Evolutionary conservation across 306 rosid species (phyloP).

Genomic region (Malus sylvestris): DNA sequence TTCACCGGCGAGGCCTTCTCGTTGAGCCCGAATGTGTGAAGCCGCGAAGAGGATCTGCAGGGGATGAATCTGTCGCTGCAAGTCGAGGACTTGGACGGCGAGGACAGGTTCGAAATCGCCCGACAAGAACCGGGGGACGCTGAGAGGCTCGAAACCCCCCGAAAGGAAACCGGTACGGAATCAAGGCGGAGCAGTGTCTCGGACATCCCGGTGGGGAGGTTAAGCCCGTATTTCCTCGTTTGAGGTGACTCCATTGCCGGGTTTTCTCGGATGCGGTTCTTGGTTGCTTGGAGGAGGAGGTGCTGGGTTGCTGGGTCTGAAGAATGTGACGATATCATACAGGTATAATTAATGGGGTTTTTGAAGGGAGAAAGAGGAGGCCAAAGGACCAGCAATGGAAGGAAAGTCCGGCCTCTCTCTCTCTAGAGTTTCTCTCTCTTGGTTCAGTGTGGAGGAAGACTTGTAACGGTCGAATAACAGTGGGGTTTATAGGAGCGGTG

Average conservation of each 20-base stretch:
- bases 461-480: slow-evolving; percentile 40
- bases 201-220: slow-evolving; percentile 92
- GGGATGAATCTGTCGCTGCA: slow-evolving; percentile 98
- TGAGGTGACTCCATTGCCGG: slow-evolving; percentile 65
- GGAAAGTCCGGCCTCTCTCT: neutral
- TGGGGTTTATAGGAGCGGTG: slow-evolving; percentile 30
- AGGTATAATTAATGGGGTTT: neutral
- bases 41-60: slow-evolving; percentile 87
- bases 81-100: slow-evolving; percentile 45
- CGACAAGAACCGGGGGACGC: slow-evolving; percentile 35
- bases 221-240: slow-evolving; percentile 44
- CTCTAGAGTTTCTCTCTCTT: neutral
- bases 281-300: neutral
- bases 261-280: neutral
- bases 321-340: neutral
- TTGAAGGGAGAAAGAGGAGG: neutral
- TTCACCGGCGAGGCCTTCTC: slow-evolving; percentile 80
- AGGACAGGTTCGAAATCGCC: slow-evolving; percentile 36
- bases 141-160: slow-evolving; percentile 32
- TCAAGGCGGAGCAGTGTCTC: slow-evolving; percentile 61
- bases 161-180: slow-evolving; percentile 43
- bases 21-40: slow-evolving; percentile 74
- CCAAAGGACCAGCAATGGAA: neutral
- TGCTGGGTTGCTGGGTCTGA: neutral
- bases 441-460: slow-evolving; percentile 18